Percentiles rank a stretch among this genome's conserved stretches.
Evolutionary conservation across 2,329 filamentous ascomycete genomes (phyloP).

Genomic region (Hysterium pulicare): DNA sequence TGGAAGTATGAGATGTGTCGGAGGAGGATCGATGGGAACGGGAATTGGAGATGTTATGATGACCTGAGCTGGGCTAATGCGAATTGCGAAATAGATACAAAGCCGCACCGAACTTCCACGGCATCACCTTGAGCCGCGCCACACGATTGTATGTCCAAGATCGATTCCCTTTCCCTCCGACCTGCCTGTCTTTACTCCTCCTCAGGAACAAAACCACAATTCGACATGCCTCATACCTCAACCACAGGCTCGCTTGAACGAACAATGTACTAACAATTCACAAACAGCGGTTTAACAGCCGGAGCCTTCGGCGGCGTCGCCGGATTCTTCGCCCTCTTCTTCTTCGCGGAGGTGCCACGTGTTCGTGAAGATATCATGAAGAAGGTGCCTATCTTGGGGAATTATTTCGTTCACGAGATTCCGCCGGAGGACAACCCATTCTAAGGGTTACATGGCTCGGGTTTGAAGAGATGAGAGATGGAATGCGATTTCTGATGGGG

Average conservation of each 20-base stretch:
- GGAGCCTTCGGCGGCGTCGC: constrained; percentile 56
- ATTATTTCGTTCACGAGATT: constrained; percentile 56
- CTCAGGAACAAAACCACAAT: not conserved
- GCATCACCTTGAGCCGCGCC: constrained; percentile 43
- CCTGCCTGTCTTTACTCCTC: not conserved
- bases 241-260: not conserved
- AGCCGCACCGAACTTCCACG: constrained; percentile 47
- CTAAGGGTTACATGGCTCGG: constrained; percentile 21
- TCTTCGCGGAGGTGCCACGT: constrained; percentile 62
- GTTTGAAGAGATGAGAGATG: not conserved
- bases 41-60: too few species aligned
- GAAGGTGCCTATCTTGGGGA: constrained; percentile 57
- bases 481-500: not conserved
- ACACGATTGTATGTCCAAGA: constrained; percentile 45
- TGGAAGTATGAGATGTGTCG: too few species aligned
- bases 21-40: too few species aligned
- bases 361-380: constrained; percentile 61
- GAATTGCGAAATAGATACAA: constrained; percentile 48
- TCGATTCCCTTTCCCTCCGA: not conserved
- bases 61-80: too few species aligned
- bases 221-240: not conserved
- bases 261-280: constrained; percentile 8
- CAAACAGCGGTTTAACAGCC: constrained; percentile 40
- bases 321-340: constrained; percentile 60
- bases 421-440: constrained; percentile 64